Evolutionary conservation across 2,329 filamentous ascomycete species (phyloP), one percentile per base, ranked within the genome.

Genomic region (Penicillium brasilianum): DNA sequence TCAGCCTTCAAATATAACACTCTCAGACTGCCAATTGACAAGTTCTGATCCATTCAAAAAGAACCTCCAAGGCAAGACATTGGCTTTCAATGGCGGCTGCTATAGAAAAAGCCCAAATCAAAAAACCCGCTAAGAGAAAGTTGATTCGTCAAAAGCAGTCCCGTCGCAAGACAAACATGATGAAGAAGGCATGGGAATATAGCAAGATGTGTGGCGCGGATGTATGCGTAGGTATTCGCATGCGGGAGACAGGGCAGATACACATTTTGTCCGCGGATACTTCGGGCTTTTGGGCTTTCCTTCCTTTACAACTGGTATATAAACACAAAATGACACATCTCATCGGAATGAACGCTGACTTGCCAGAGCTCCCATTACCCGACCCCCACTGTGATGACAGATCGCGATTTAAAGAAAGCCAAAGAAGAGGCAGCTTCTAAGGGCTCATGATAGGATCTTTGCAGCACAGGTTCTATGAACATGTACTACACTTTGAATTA

Each of bases 181-280:
- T 63, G 58, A 63, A 53, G 22, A n/a, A n/a, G n/a, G n/a, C n/a
- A n/a, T n/a, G n/a, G n/a, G n/a, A n/a, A n/a, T n/a, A n/a, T n/a
- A n/a, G 62, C 43, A 64, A 55, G 58, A 55, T 61, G 49, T 64
- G 54, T 53, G 50, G 62, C 32, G 57, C 55, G 51, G 62, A 64
- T 55, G 57, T 62, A 41, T 62, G 55, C 55, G 36, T 64, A 57
- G 56, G 57, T 30, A 59, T 70, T 65, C 71, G 72, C 70, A 44
- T 67, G 61, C 11, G 57, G 57, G 37, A 60, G 28, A 50, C 48
- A 3, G 13, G 30, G 28, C 44, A 28, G 44, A 30, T 48, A 22
- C 44, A 48, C 30, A 48, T 48, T 28, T 48, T 48, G 44, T 51
- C 48, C 2, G 48, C 48, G 30, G 48, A 51, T 13, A 18, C 46